Evolutionary conservation across 345 rosid species (phyloP).

Genomic region (Bruguiera parviflora): DNA sequence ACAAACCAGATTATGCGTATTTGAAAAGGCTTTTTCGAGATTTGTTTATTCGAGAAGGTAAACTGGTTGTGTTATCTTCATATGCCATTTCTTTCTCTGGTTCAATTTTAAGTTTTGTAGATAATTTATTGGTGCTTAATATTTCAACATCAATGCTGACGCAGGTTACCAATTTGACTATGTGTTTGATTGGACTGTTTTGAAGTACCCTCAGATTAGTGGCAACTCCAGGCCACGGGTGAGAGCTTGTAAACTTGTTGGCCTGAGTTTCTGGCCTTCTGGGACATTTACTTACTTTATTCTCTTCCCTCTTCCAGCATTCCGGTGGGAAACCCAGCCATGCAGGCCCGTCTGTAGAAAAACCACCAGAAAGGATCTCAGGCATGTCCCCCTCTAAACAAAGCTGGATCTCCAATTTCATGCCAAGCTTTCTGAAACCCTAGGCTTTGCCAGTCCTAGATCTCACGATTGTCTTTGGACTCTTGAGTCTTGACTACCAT

Average conservation of each 20-base stretch:
- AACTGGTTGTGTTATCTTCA: neutral
- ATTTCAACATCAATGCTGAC: conserved; percentile 17
- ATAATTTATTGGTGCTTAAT: neutral
- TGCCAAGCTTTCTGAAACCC: neutral
- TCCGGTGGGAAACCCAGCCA: conserved; percentile 49
- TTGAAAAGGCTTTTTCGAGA: conserved; percentile 92
- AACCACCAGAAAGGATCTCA: conserved; percentile 61
- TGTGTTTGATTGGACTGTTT: conserved; percentile 91
- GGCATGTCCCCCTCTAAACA: conserved; percentile 31
- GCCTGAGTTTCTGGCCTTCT: neutral
- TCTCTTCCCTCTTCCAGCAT: conserved; percentile 16
- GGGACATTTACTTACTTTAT: neutral
- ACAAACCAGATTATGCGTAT: conserved; percentile 94
- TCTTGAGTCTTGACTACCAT: neutral
- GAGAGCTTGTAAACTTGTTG: conserved; percentile 22
- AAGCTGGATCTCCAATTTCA: neutral
- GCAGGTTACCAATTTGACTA: conserved; percentile 91
- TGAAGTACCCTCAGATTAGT: conserved; percentile 81
- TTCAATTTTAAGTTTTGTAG: neutral
- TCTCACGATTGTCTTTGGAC: neutral
- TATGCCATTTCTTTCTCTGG: neutral
- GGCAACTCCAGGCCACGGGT: conserved; percentile 79
- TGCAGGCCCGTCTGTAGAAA: conserved; percentile 66
- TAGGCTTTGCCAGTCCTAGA: neutral
- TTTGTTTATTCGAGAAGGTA: conserved; percentile 91